A percentile compares a stretch with the other conserved stretches of the same genome.
These are phyloP conservation scores for Acorus gramineus DNA, from an alignment of 106 monocot genomes.

Conservation along the genomic window DNA sequence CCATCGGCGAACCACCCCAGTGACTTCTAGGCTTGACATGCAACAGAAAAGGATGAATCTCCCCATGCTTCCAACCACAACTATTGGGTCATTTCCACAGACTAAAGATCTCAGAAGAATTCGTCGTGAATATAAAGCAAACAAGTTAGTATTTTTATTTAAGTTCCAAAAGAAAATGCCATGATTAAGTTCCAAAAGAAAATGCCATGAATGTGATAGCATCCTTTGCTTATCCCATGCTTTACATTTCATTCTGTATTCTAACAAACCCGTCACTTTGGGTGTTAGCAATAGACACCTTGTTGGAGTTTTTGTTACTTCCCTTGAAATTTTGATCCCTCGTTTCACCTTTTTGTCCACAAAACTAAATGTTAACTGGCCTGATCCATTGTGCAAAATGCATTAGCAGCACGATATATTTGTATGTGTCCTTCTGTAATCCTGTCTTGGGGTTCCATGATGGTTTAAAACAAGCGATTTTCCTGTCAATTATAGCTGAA, in stretches of 20 bases:
- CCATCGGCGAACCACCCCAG: slow-evolving; percentile 31
- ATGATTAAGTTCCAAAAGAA: slow-evolving; percentile 11
- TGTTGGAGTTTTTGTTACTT: background rate
- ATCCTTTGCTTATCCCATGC: too few species aligned
- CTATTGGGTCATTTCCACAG: slow-evolving; percentile 48
- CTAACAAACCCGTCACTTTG: too few species aligned
- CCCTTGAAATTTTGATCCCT: background rate
- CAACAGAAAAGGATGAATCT: slow-evolving; percentile 44
- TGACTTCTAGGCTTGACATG: slow-evolving; percentile 33
- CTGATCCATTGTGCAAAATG: too few species aligned
- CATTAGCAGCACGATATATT: too few species aligned
- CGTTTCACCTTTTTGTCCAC: too few species aligned
- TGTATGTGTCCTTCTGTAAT: too few species aligned
- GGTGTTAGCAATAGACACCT: background rate
- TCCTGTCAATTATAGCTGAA: too few species aligned
- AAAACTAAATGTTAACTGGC: too few species aligned
- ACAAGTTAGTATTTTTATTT: slow-evolving; percentile 27
- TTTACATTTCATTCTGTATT: too few species aligned
- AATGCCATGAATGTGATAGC: too few species aligned
- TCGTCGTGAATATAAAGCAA: slow-evolving; percentile 58
- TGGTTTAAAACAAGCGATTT: too few species aligned
- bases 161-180: slow-evolving; percentile 15
- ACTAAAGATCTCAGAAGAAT: slow-evolving; percentile 37
- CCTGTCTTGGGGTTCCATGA: too few species aligned
- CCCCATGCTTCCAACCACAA: slow-evolving; percentile 35